Evolutionary conservation across 1,284 basidiomycete species (phyloP), one percentile per base, ranked within the genome.

Genomic region (Rhodotorula sp.): DNA sequence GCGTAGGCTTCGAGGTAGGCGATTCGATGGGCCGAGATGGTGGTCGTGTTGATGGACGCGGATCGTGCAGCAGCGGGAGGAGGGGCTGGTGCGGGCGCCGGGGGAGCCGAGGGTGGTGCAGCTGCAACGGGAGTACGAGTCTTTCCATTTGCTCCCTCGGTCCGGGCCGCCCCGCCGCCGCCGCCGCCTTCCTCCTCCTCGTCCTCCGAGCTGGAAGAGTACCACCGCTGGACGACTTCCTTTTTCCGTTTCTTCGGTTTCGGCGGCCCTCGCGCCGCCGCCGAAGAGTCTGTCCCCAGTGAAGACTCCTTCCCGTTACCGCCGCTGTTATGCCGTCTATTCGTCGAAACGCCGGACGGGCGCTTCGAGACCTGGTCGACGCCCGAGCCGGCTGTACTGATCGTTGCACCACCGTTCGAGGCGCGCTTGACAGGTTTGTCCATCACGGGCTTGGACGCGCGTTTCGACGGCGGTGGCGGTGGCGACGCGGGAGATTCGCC

Each of bases 201-300:
- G 2, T 76, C 75, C 49, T 68, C 68, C 2, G 69, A 70, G 5
- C 62, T 65, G 15, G 72, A 74, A 31, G 75, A 76, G 54, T 76
- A 76, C 70, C 72, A 74, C 21, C 72, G 29, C 47, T 68, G 67
- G 12, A 65, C 57, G 29, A 61, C 57, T 23, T 29, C 31, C 61
- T 70, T 47, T 54, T 64, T 59, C 26, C 67, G 34, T 48, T 69
- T 76, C 57, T 63, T 63, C 18, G 34, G 39, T 34, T 34, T n/a
- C 39, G 48, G 16, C 8, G 48, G 16, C 8, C 48, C 49, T 52
- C 49, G 51, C 54, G 39, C 26, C 15, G n/a, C 39, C 34, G n/a
- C 39, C 34, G 18, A 14, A 20, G 21, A 34, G 3, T 43, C 58
- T n/a, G 34, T 21, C 21, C 43, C 34, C 39, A 56, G 26, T 10